These are phyloP conservation scores for Geotrichum fermentans DNA, from an alignment of 1,139 yeast species.

Conservation along the genomic window DNA sequence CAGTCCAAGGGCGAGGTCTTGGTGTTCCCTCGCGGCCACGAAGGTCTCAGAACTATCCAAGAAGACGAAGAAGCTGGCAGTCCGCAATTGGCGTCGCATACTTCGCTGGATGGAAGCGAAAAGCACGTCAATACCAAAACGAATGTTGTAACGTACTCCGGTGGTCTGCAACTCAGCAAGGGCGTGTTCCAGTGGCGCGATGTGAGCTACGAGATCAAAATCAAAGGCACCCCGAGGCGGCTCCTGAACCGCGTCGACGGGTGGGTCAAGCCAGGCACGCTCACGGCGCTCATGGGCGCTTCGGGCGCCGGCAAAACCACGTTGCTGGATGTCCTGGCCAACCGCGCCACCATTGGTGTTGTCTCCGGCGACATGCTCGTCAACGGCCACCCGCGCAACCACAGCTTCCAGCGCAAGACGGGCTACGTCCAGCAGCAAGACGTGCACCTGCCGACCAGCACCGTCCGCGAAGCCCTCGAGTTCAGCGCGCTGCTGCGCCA, in stretches of 20 bases:
- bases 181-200: conserved; percentile 76
- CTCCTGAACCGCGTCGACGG: conserved; percentile 70
- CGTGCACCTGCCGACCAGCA: conserved; percentile 65
- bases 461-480: conserved; percentile 72
- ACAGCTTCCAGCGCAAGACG: conserved; percentile 73
- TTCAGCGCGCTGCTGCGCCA: conserved; percentile 75
- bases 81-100: too few relatives aligned
- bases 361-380: conserved; percentile 73
- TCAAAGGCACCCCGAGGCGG: conserved; percentile 52
- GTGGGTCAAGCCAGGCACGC: conserved; percentile 74
- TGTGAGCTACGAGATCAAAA: conserved; percentile 66
- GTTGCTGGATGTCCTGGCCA: conserved; percentile 65
- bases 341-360: conserved; percentile 73
- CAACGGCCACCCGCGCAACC: conserved; percentile 62
- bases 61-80: conserved; percentile 24
- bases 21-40: conserved; percentile 53
- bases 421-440: conserved; percentile 86
- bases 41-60: conserved; percentile 35
- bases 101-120: too few relatives aligned
- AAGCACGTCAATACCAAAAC: neutral
- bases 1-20: conserved; percentile 80
- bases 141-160: neutral
- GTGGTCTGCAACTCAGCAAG: conserved; percentile 22
- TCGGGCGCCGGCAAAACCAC: conserved; percentile 90
- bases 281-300: conserved; percentile 81